Evolutionary conservation across 1,284 basidiomycete species (phyloP), one percentile per base, ranked within the genome.

Genomic region (Chiua sp.): DNA sequence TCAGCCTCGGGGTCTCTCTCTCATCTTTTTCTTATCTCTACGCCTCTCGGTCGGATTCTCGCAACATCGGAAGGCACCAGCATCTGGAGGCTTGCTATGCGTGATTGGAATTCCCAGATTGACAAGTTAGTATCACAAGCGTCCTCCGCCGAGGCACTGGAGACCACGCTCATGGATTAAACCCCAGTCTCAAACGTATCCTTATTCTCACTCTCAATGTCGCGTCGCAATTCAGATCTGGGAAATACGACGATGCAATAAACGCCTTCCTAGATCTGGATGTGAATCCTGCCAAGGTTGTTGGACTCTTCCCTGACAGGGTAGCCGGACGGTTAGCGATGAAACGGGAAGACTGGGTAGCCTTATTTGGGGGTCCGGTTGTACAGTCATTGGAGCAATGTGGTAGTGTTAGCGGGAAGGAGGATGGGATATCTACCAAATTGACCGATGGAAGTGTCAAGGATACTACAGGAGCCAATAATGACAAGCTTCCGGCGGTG

Each of bases 241-340:
- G 82, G 20, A 81, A 87, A 56, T 95, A 84, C 66, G 87, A 92
- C 62, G 78, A 81, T 18, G 96, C 97, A 1, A 89, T 98, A 58
- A 91, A 97, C 69, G 85, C 87, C 1, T 97, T 99, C 73, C 86
- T 96, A 53, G 86, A 91, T 47, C 86, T 97, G 49, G 92, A 98
- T 65, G 82, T 94, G 63, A 97, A 98, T 69, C 97, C 97, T 0
- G 94, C 95, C 3, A 94, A 96, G 70, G 93, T 99, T 1, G 85
- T 99, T 16, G 92, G 96, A 1, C 79, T 98, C 6, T 99, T 93
- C 73, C 93, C 95, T 0, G 83, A 91, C 51, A 80, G 80, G 20
- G 86, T 99, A 3, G 85, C 95, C 0, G 97, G 97, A 6, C 81
- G 91, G 35, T 76, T 98, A 15, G 81, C 88, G 16, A 84, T 91